These are phyloP conservation scores for Hibiscus mutabilis DNA, from an alignment of 345 rosid genomes.

Conservation along the genomic window DNA sequence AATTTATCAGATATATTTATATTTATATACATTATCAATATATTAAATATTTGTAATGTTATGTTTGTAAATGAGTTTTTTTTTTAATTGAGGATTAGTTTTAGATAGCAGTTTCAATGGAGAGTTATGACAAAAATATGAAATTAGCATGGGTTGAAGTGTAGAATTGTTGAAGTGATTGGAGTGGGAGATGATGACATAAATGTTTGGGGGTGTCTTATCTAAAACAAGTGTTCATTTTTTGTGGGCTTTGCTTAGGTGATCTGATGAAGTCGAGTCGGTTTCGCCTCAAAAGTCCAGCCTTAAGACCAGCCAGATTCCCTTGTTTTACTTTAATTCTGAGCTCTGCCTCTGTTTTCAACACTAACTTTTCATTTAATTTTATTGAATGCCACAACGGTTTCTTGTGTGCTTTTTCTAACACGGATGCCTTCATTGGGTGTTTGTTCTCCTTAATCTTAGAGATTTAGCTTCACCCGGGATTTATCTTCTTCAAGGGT, in stretches of 20 bases:
- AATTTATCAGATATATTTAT: too few relatives aligned
- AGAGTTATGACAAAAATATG: background rate
- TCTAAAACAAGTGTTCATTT: background rate
- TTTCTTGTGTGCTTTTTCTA: background rate
- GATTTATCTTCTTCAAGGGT: too few relatives aligned
- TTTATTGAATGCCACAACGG: background rate
- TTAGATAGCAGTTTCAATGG: too few relatives aligned
- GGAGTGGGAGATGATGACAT: background rate
- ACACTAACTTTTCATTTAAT: background rate
- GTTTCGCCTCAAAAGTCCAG: background rate
- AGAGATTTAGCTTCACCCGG: too few relatives aligned
- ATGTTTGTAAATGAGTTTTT: too few relatives aligned
- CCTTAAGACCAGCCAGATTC: constrained; percentile 1
- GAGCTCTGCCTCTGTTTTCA: background rate
- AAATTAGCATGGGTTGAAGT: background rate
- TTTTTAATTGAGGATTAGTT: too few relatives aligned
- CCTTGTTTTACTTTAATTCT: background rate
- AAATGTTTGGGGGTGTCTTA: constrained; percentile 6
- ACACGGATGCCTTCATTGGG: background rate
- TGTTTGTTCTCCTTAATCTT: too few relatives aligned
- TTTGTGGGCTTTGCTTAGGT: constrained; percentile 24
- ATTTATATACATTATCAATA: background rate
- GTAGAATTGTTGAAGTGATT: too few relatives aligned
- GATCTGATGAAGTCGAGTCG: constrained; percentile 23
- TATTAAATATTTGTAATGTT: too few relatives aligned